Conservation (phyloP, 2,329 filamentous ascomycete species). For the Emergomyces orientalis region DNA sequence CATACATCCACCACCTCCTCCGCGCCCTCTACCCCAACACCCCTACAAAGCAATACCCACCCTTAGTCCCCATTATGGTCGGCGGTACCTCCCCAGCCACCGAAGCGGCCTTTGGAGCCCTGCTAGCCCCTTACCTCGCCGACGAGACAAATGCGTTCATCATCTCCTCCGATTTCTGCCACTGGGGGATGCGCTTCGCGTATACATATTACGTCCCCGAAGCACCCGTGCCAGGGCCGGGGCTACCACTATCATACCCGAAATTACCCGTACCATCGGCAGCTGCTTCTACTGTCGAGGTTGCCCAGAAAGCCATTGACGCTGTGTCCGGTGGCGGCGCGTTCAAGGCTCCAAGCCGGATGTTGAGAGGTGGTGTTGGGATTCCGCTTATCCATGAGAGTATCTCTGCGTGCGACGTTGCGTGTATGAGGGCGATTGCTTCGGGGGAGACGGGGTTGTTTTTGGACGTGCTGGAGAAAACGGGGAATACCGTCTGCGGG, state of each 20-base stretch:
- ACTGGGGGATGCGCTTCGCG: constrained; percentile 78
- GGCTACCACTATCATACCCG: constrained; percentile 34
- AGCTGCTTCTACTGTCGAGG: no score
- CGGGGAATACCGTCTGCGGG: constrained; percentile 87
- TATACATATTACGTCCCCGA: constrained; percentile 69
- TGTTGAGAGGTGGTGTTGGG: constrained; percentile 21
- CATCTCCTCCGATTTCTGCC: constrained; percentile 91
- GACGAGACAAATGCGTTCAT: constrained; percentile 71
- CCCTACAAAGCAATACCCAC: constrained; percentile 52
- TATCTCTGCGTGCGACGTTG: constrained; percentile 68
- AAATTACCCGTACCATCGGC: constrained; percentile 33
- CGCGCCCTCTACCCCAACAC: constrained; percentile 44
- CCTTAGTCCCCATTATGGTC: constrained; percentile 75
- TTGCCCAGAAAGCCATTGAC: constrained; percentile 23
- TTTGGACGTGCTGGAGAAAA: constrained; percentile 57
- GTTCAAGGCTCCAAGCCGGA: constrained; percentile 25
- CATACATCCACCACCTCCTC: constrained; percentile 77
- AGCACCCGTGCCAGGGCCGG: constrained; percentile 30
- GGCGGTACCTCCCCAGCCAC: constrained; percentile 59
- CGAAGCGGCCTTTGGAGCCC: constrained; percentile 58
- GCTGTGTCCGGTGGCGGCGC: constrained; percentile 24
- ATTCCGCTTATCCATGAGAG: constrained; percentile 65
- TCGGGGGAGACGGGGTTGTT: constrained; percentile 64
- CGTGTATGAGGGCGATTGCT: constrained; percentile 77
- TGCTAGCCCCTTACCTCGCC: constrained; percentile 68